Percentiles rank a stretch among this genome's conserved stretches.
Conservation (phyloP, 2,329 filamentous ascomycete species). For the Pseudogymnoascus destructans region DNA sequence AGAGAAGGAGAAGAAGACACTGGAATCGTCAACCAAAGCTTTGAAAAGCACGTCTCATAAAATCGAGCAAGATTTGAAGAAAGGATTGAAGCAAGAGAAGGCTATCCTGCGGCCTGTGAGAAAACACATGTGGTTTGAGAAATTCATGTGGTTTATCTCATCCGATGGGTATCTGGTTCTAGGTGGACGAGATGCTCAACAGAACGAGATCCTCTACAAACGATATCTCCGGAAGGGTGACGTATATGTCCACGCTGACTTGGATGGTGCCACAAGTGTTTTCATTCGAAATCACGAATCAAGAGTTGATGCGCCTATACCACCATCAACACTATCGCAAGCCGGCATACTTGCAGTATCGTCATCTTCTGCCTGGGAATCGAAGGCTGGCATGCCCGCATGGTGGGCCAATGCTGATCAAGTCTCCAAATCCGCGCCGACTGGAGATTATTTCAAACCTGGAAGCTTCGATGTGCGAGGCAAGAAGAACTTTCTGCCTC, state of each 20-base stretch:
- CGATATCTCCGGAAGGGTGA: constrained; percentile 79
- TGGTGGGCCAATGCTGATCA: constrained; percentile 93
- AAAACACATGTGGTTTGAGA: constrained; percentile 88
- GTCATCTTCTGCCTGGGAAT: constrained; percentile 86
- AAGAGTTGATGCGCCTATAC: constrained; percentile 71
- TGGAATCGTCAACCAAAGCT: constrained; percentile 67
- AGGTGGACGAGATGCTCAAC: constrained; percentile 74
- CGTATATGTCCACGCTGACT: constrained; percentile 80
- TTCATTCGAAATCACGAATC: constrained; percentile 79
- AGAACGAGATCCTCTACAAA: constrained; percentile 86
- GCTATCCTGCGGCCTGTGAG: constrained; percentile 71
- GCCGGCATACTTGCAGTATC: constrained; percentile 76
- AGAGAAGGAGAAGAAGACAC: constrained; percentile 76
- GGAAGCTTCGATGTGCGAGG: constrained; percentile 74
- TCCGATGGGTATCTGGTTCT: constrained; percentile 90
- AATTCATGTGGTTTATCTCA: constrained; percentile 90
- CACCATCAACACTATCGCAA: constrained; percentile 81
- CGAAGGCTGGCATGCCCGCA: constrained; percentile 86
- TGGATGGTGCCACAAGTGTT: constrained; percentile 71
- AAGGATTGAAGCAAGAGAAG: constrained; percentile 83
- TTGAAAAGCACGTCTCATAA: constrained; percentile 85
- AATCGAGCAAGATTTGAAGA: constrained; percentile 73
- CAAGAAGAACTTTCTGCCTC: constrained; percentile 82
- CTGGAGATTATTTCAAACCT: constrained; percentile 64
- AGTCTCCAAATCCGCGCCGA: constrained; percentile 70